Percentiles rank a stretch among this genome's conserved stretches.
Conservation (phyloP, 441 rosid genomes). For the Oxalis stricta region DNA sequence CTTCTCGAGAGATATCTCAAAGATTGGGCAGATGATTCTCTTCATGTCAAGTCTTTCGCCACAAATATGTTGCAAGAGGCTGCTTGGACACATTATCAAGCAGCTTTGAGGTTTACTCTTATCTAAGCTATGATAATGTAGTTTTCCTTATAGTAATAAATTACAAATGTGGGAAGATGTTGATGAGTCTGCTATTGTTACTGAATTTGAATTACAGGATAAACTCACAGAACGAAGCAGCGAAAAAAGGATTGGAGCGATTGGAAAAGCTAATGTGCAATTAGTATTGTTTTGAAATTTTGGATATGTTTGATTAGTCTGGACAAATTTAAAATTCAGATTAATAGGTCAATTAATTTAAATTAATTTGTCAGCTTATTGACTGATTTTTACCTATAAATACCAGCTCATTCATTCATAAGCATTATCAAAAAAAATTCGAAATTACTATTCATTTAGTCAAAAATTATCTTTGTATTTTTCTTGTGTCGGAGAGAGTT, state of each 20-base stretch:
- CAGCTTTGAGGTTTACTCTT: conserved; percentile 58
- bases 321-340: too few species aligned
- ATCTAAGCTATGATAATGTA: not conserved
- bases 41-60: conserved; percentile 86
- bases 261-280: conserved; percentile 95
- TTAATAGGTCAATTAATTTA: too few species aligned
- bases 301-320: too few species aligned
- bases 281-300: too few species aligned
- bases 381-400: too few species aligned
- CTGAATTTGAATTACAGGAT: conserved; percentile 37
- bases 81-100: conserved; percentile 77
- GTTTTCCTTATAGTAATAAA: not conserved
- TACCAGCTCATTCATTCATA: too few species aligned
- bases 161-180: not conserved
- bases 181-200: not conserved
- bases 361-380: too few species aligned
- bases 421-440: too few species aligned
- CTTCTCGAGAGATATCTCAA: conserved; percentile 85
- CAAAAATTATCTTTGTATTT: too few species aligned
- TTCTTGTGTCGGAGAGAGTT: too few species aligned
- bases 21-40: conserved; percentile 97
- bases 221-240: conserved; percentile 81
- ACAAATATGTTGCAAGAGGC: conserved; percentile 81
- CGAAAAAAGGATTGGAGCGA: conserved; percentile 91
- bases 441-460: too few species aligned